phyloP scores from a whole-genome alignment of 306 rosid species.

The Malus fusca region DNA sequence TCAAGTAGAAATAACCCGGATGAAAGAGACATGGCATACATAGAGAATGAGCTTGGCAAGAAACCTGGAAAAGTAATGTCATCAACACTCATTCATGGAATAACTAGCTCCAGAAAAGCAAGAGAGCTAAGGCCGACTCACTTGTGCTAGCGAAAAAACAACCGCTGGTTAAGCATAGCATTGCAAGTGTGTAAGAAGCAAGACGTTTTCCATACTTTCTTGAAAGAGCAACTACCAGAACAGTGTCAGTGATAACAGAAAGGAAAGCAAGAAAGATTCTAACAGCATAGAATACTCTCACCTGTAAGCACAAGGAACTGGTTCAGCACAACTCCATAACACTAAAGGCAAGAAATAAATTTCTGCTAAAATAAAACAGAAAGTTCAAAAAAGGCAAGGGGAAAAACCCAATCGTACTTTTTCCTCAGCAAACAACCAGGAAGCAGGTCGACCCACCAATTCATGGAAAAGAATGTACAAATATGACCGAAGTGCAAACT shows the following conservation, averaged over 20 bases:
- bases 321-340: conserved; percentile 5
- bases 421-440: conserved; percentile 70
- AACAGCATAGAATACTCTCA: conserved; percentile 86
- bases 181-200: conserved; percentile 87
- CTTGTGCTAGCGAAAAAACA: conserved; percentile 99
- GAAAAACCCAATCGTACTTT: conserved; percentile 41
- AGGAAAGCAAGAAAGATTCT: conserved; percentile 77
- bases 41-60: conserved; percentile 98
- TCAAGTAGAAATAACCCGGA: conserved; percentile 88
- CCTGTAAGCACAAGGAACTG: conserved; percentile 37
- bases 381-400: background rate
- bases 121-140: conserved; percentile 20
- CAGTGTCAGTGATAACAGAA: conserved; percentile 73
- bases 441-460: conserved; percentile 81
- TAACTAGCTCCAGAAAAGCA: background rate
- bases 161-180: conserved; percentile 94
- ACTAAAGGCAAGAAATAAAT: background rate
- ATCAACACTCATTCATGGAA: background rate
- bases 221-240: conserved; percentile 82
- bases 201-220: conserved; percentile 87
- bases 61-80: conserved; percentile 54
- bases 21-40: conserved; percentile 87
- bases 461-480: conserved; percentile 82
- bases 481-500: conserved; percentile 95
- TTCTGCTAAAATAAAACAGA: background rate